Conservation (phyloP, 768 basidiomycete species). For the Phlebiopsis gigantea region DNA sequence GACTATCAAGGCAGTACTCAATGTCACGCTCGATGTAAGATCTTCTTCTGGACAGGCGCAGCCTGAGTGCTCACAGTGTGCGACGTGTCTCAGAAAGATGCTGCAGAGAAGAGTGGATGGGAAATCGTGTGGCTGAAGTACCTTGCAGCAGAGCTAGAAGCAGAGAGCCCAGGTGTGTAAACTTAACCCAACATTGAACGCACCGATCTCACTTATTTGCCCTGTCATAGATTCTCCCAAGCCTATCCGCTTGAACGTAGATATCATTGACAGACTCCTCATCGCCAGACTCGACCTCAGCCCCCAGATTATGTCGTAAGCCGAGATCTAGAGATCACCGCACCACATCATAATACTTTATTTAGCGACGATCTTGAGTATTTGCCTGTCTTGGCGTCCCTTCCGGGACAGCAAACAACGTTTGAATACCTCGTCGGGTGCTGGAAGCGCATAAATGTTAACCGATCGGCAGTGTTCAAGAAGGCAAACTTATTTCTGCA, state of each 20-base stretch:
- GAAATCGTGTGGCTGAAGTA: constrained; percentile 80
- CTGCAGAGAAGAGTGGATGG: constrained; percentile 57
- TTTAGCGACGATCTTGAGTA: constrained; percentile 71
- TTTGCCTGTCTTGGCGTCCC: constrained; percentile 64
- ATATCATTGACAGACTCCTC: constrained; percentile 71
- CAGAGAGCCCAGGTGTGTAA: constrained; percentile 49
- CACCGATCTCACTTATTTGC: too few relatives aligned
- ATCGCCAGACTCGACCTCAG: constrained; percentile 83
- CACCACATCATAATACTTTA: constrained; percentile 6
- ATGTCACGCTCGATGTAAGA: constrained; percentile 64
- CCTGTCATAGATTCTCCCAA: constrained; percentile 25
- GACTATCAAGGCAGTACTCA: constrained; percentile 60
- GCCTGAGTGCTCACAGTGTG: background rate
- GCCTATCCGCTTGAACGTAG: constrained; percentile 42
- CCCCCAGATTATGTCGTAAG: constrained; percentile 65
- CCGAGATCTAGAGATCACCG: constrained; percentile 14
- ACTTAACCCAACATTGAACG: too few relatives aligned
- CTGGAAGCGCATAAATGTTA: constrained; percentile 81
- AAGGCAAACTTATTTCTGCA: constrained; percentile 47
- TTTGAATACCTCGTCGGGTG: constrained; percentile 89
- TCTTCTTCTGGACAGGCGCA: background rate
- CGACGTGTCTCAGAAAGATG: constrained; percentile 37
- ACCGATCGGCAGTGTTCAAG: constrained; percentile 49
- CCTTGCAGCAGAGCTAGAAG: constrained; percentile 59
- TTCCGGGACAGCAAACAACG: constrained; percentile 66